phyloP scores from a whole-genome alignment of 1,284 basidiomycete species.

The Waitea zeae region DNA sequence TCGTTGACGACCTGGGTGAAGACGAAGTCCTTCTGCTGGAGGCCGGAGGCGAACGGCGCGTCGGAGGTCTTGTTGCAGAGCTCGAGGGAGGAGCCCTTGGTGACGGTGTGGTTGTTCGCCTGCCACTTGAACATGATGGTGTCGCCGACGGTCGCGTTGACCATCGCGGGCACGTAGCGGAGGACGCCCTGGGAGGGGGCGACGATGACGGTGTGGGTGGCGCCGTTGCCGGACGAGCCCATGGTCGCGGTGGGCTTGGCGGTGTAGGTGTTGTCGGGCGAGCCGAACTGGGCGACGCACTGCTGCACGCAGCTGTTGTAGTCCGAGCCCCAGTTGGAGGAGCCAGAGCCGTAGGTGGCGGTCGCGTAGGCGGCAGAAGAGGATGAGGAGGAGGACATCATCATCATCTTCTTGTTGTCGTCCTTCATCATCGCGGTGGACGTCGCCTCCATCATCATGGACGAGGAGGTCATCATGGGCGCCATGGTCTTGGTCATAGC shows the following conservation, averaged over 20 bases:
- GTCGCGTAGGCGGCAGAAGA: conserved; percentile 16
- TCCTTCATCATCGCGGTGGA: conserved; percentile 3
- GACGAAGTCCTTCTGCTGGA: conserved; percentile 41
- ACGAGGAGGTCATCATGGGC: conserved; percentile 3
- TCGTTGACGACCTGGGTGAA: conserved; percentile 56
- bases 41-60: conserved; percentile 43
- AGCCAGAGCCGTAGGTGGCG: conserved; percentile 49
- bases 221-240: conserved; percentile 24
- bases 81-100: conserved; percentile 44
- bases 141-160: conserved; percentile 60
- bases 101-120: conserved; percentile 62
- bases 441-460: conserved; percentile 4
- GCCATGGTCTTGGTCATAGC: conserved; percentile 4
- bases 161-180: conserved; percentile 53
- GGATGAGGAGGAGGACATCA: conserved; percentile 5
- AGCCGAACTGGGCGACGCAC: conserved; percentile 28
- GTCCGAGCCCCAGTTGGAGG: conserved; percentile 33
- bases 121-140: conserved; percentile 59
- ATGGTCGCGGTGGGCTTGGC: conserved; percentile 14
- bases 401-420: conserved; percentile 6
- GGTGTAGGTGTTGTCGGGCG: conserved; percentile 17
- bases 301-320: conserved; percentile 54
- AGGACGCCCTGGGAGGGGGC: conserved; percentile 59
- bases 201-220: conserved; percentile 57
- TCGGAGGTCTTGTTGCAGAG: conserved; percentile 55